These are phyloP conservation scores for Jatropha multifida DNA, from an alignment of 441 rosid genomes.

Conservation along the genomic window DNA sequence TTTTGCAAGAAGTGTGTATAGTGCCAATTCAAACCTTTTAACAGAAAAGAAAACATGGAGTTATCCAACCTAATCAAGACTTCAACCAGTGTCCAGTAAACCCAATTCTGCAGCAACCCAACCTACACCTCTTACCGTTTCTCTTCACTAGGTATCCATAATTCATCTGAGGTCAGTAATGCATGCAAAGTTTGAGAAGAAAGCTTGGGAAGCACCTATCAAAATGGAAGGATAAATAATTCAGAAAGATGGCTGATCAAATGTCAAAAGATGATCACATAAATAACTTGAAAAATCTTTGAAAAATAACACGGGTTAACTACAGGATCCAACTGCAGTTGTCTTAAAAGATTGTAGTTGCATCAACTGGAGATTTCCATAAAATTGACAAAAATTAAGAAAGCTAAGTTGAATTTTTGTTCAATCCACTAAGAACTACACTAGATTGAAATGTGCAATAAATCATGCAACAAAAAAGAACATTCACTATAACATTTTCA, in stretches of 20 bases:
- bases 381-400: slow-evolving; percentile 3
- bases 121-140: slow-evolving; percentile 57
- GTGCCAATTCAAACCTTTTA: slow-evolving; percentile 84
- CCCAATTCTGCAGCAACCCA: slow-evolving; percentile 19
- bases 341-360: not conserved
- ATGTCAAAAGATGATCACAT: slow-evolving; percentile 3
- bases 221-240: slow-evolving; percentile 22
- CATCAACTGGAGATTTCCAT: not conserved
- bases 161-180: slow-evolving; percentile 86
- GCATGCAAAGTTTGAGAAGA: slow-evolving; percentile 90
- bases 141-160: slow-evolving; percentile 94
- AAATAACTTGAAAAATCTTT: not conserved
- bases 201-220: slow-evolving; percentile 88
- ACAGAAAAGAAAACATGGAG: slow-evolving; percentile 26
- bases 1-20: slow-evolving; percentile 72
- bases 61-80: slow-evolving; percentile 22
- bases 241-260: slow-evolving; percentile 18
- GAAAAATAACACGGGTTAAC: not conserved
- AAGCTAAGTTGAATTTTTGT: not conserved
- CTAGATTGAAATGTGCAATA: slow-evolving; percentile 4
- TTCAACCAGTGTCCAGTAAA: slow-evolving; percentile 22
- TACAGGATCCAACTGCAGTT: not conserved
- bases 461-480: not conserved
- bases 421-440: not conserved
- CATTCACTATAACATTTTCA: not conserved